Percentiles rank a stretch among this genome's conserved stretches.
Conservation (phyloP, 129 eudicot species). For the Helianthus tuberosus region DNA sequence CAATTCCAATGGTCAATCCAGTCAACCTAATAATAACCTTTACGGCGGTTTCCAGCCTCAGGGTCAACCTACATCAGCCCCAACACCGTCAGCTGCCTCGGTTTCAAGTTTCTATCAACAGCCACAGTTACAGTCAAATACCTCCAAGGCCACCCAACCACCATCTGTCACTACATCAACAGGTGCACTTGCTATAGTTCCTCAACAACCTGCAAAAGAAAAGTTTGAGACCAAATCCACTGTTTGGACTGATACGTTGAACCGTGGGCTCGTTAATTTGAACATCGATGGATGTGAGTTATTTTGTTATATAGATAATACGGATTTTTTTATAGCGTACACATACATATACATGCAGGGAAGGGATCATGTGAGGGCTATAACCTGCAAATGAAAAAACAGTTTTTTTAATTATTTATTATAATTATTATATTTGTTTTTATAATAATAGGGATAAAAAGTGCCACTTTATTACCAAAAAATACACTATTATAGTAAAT, state of each 20-base stretch:
- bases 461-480: no score
- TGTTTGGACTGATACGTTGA: conserved; percentile 94
- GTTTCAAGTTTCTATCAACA: conserved; percentile 38
- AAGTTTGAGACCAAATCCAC: conserved; percentile 92
- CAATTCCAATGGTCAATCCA: no score
- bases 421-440: no score
- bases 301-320: background rate
- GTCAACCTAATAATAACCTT: conserved; percentile 38
- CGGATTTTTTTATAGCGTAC: no score
- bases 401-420: no score
- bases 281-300: conserved; percentile 92
- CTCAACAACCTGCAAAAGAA: conserved; percentile 56
- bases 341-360: no score
- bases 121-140: conserved; percentile 40
- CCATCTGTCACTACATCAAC: conserved; percentile 41
- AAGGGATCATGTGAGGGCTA: no score
- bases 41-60: conserved; percentile 48
- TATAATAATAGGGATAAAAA: no score
- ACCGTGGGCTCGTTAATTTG: conserved; percentile 91
- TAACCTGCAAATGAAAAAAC: no score
- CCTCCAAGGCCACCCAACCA: conserved; percentile 21
- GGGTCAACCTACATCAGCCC: conserved; percentile 35
- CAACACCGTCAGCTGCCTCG: conserved; percentile 31
- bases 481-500: no score
- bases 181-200: conserved; percentile 58